Conservation (phyloP, 2,329 filamentous ascomycete species). For the Xylariaceae sp. region DNA sequence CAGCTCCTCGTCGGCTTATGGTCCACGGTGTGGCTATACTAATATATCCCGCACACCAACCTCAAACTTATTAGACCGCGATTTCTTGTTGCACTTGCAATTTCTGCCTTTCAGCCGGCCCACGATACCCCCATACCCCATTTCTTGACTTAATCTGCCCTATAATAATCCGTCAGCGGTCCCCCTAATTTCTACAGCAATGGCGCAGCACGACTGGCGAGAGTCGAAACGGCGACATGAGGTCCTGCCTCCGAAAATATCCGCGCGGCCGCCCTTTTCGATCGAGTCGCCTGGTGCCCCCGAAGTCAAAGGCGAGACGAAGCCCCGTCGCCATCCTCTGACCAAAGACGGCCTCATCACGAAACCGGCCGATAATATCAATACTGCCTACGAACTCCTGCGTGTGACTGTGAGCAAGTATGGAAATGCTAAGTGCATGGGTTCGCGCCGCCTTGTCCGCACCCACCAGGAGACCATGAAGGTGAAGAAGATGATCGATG, state of each 20-base stretch:
- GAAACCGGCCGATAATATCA: slow-evolving; percentile 58
- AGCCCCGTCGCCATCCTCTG: slow-evolving; percentile 60
- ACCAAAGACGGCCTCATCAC: slow-evolving; percentile 57
- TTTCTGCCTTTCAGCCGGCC: too few species aligned
- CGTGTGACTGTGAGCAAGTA: slow-evolving; percentile 59
- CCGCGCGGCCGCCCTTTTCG: slow-evolving; percentile 59
- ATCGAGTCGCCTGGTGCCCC: slow-evolving; percentile 61
- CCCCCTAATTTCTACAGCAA: slow-evolving; percentile 13
- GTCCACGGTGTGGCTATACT: not conserved
- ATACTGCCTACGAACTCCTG: slow-evolving; percentile 72
- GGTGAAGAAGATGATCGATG: slow-evolving; percentile 82
- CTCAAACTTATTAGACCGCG: slow-evolving; percentile 1
- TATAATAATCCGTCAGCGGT: not conserved
- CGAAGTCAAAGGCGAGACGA: slow-evolving; percentile 66
- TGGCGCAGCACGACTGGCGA: slow-evolving; percentile 26
- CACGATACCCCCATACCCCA: too few species aligned
- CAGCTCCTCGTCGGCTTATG: not conserved
- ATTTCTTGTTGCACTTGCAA: too few species aligned
- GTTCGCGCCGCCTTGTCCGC: slow-evolving; percentile 67
- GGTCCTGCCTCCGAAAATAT: slow-evolving; percentile 40
- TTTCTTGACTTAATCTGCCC: not conserved
- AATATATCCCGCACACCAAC: not conserved
- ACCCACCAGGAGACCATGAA: slow-evolving; percentile 81
- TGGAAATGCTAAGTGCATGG: slow-evolving; percentile 61
- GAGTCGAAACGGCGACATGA: slow-evolving; percentile 27